Evolutionary conservation across 805 yeast genomes (phyloP).

Genomic region (Cyberlindnera petersonii): DNA sequence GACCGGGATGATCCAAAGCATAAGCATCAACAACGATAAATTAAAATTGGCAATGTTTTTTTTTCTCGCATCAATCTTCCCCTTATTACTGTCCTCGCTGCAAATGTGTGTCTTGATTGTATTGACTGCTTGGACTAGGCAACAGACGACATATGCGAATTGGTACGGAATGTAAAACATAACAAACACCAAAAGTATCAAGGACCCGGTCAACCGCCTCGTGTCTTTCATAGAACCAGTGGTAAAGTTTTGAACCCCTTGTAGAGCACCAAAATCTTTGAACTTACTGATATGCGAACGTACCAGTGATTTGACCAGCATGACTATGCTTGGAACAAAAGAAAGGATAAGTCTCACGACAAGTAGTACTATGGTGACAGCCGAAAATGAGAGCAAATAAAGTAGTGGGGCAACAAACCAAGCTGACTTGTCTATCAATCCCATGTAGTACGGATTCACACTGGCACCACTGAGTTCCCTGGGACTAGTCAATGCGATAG

Average conservation of each 20-base stretch:
- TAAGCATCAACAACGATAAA: conserved; percentile 55
- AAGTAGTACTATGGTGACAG: conserved; percentile 37
- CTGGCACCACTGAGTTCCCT: conserved; percentile 40
- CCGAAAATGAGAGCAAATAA: conserved; percentile 40
- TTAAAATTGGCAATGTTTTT: conserved; percentile 51
- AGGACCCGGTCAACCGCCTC: conserved; percentile 17
- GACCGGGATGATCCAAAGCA: conserved; percentile 78
- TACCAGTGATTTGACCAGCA: background rate
- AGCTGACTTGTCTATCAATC: conserved; percentile 53
- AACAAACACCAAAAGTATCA: conserved; percentile 41
- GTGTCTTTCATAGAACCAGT: conserved; percentile 9
- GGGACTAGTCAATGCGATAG: conserved; percentile 46
- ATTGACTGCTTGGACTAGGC: conserved; percentile 54
- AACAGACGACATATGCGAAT: conserved; percentile 61
- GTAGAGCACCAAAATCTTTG: background rate
- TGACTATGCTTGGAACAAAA: conserved; percentile 1
- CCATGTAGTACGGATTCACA: conserved; percentile 61
- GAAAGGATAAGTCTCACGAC: conserved; percentile 3
- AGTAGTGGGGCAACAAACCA: conserved; percentile 61
- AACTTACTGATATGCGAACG: background rate
- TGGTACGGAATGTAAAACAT: conserved; percentile 76
- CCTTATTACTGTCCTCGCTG: conserved; percentile 10
- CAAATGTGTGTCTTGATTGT: conserved; percentile 35
- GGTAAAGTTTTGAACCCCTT: conserved; percentile 3
- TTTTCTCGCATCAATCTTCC: conserved; percentile 18